These are phyloP conservation scores for Talaromyces trachyspermus DNA, from an alignment of 495 filamentous ascomycete genomes.

Conservation along the genomic window DNA sequence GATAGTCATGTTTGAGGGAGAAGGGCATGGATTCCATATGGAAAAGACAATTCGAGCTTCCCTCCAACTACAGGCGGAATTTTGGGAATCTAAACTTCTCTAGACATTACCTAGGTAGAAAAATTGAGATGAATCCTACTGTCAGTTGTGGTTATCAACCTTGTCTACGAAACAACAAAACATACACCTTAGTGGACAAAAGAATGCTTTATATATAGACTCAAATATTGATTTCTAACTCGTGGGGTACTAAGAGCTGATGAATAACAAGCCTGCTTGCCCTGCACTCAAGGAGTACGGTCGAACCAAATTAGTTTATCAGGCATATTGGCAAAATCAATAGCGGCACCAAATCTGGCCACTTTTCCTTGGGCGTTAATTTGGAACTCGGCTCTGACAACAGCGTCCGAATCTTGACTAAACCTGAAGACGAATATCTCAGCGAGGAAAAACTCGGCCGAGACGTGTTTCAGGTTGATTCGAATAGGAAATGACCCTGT, in stretches of 20 bases:
- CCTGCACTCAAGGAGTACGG: neutral
- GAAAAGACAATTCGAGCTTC: neutral
- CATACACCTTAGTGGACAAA: too few relatives aligned
- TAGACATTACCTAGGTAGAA: neutral
- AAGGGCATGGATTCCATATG: conserved; percentile 34
- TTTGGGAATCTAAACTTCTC: conserved; percentile 1
- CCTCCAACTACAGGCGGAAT: neutral
- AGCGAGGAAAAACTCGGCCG: conserved; percentile 1
- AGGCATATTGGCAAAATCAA: conserved; percentile 5
- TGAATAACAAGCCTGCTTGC: neutral
- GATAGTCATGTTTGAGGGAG: conserved; percentile 37
- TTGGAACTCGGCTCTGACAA: conserved; percentile 3
- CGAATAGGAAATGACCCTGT: conserved; percentile 1
- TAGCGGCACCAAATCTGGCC: conserved; percentile 4
- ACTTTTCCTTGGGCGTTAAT: conserved; percentile 1
- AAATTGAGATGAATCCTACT: too few relatives aligned
- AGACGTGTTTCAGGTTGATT: neutral
- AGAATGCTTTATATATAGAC: neutral
- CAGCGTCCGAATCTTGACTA: neutral
- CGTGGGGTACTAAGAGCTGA: neutral
- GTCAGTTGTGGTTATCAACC: too few relatives aligned
- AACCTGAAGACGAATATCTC: neutral
- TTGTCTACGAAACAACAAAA: too few relatives aligned
- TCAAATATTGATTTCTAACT: too few relatives aligned
- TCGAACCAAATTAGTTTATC: conserved; percentile 4